Conservation (phyloP, 176 grass and related monocot species). For the Bromus sterilis region DNA sequence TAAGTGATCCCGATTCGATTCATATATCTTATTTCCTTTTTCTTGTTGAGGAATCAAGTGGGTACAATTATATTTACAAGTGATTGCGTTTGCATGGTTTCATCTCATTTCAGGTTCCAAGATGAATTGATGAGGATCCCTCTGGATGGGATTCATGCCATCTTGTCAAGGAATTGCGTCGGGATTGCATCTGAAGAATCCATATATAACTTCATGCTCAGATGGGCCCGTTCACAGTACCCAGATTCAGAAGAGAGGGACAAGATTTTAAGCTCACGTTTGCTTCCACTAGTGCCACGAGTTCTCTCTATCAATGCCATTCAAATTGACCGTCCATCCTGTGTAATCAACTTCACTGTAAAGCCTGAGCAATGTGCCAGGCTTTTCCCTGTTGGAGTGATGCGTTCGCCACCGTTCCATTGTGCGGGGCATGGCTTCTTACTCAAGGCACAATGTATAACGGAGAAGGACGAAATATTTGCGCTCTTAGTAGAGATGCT, state of each 20-base stretch:
- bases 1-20: conserved; percentile 4
- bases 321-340: neutral
- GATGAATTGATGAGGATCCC: neutral
- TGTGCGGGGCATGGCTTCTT: conserved; percentile 53
- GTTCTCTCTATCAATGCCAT: conserved; percentile 3
- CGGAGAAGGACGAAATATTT: conserved; percentile 52
- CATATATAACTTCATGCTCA: conserved; percentile 63
- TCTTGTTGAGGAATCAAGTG: neutral
- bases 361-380: conserved; percentile 48
- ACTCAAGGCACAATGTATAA: conserved; percentile 58
- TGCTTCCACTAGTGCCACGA: neutral
- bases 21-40: neutral
- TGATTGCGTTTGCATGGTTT: conserved; percentile 21
- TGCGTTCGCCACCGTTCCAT: conserved; percentile 62
- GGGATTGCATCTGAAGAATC: conserved; percentile 62
- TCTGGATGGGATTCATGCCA: neutral
- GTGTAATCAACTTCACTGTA: neutral
- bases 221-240: conserved; percentile 55
- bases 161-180: conserved; percentile 60
- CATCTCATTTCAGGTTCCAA: neutral
- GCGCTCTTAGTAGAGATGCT: conserved; percentile 17
- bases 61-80: no score
- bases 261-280: neutral
- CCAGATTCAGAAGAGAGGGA: neutral
- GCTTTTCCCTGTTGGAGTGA: conserved; percentile 48